Evolutionary conservation across 1,284 basidiomycete species (phyloP), one percentile per base, ranked within the genome.

Genomic region (Cystobasidiaceae sp.): DNA sequence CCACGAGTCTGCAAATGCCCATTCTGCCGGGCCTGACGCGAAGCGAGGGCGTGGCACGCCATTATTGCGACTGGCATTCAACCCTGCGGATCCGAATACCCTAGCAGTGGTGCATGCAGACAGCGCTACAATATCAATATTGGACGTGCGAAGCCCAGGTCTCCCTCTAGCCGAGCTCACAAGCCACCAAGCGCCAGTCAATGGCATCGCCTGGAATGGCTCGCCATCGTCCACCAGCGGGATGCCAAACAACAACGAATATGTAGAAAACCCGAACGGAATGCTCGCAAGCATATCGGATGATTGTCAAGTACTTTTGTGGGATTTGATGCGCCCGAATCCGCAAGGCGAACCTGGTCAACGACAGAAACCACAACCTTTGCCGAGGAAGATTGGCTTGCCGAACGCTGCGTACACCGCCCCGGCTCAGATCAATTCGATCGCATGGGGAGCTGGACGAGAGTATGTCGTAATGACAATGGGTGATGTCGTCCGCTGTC

Each of bases 91-190:
- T 75, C 86, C 88, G 11, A 89, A 91, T 77, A 94, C 91, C 72
- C 89, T 93, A 83, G 89, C 89, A n/a, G 92, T 74, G 88, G 2
- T 96, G 89, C 89, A 91, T 72, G 86, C 91, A 82, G 91, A 94
- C 74, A 89, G 89, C 55, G 78, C 82, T 23, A 87, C 90, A 71
- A 83, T 94, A 3, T 88, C 94, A 74, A 89, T 97, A 37, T 80
- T 97, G 67, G 93, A 97, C 74, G 94, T 96, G 88, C 84, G 93
- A 48, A 89, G 86, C 76, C 93, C 93, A 0, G 93, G 93, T 0
- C 86, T 89, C 69, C 92, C 93, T 0, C 91, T 96, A 4, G 87
- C 93, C 74, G 92, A 96, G 76, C 80, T 96, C 17, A 83, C 85
- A 68, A 91, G 84, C 9, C 93, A 96, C 75, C 82, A 82, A 66